phyloP scores from a whole-genome alignment of 2,329 filamentous ascomycete genomes.

The Penicillium sp. region DNA sequence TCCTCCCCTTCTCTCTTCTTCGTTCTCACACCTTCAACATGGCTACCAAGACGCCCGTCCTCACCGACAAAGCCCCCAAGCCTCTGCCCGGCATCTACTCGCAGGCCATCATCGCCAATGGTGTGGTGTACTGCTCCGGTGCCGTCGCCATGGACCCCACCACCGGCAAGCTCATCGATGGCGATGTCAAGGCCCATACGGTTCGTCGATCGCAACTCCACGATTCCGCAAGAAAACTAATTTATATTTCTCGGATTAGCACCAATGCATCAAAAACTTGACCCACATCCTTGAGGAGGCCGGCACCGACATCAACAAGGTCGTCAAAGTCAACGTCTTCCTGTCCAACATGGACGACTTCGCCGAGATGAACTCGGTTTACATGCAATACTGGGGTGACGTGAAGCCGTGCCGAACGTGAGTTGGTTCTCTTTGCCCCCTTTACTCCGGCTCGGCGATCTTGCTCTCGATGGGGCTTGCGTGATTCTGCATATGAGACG shows the following conservation, averaged over 20 bases:
- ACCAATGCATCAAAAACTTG: slow-evolving; percentile 60
- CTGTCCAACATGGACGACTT: slow-evolving; percentile 66
- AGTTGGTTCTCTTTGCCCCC: slow-evolving; percentile 6
- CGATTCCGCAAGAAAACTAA: neutral
- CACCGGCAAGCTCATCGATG: slow-evolving; percentile 56
- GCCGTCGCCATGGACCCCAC: slow-evolving; percentile 57
- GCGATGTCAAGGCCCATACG: slow-evolving; percentile 55
- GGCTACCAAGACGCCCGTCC: slow-evolving; percentile 41
- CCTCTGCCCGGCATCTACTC: slow-evolving; percentile 57
- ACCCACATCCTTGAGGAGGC: slow-evolving; percentile 59
- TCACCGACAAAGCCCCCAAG: slow-evolving; percentile 51
- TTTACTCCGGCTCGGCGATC: neutral
- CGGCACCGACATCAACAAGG: slow-evolving; percentile 58
- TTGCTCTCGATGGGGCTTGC: neutral
- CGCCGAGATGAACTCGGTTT: slow-evolving; percentile 77
- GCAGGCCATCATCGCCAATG: slow-evolving; percentile 61
- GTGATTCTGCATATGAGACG: neutral
- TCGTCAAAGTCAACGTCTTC: slow-evolving; percentile 67
- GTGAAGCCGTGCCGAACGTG: slow-evolving; percentile 58
- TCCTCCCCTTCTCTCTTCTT: neutral
- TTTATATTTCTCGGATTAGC: slow-evolving; percentile 25
- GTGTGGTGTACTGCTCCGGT: slow-evolving; percentile 70
- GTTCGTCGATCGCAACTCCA: slow-evolving; percentile 35
- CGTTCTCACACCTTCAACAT: slow-evolving; percentile 22
- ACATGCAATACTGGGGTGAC: slow-evolving; percentile 67